Base-by-base conservation (phyloP, 495 filamentous ascomycete genomes). In the Lasiosphaeris hirsuta region DNA sequence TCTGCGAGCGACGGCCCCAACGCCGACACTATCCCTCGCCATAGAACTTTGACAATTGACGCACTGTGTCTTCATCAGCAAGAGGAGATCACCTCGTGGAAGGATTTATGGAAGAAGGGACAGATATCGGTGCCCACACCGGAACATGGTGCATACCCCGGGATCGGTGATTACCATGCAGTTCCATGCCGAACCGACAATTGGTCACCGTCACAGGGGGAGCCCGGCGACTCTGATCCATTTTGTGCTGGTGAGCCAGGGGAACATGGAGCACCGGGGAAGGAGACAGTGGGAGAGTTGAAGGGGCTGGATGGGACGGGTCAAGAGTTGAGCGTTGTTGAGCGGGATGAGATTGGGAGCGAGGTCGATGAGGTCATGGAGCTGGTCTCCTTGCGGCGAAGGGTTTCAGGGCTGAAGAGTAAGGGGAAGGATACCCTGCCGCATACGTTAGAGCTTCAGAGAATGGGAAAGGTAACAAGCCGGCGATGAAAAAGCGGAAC, bases 171-270 rank as follows among this genome's bases (percentile, higher is more conserved):
- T 34, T 0, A 10, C 15, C 10, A 41, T 8, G 10, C 14, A 35
- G 39, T 8, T 13, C 3, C 40, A 37, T 44, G 23, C 42, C 41
- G 39, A 44, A 4, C 7, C 4, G 30, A 2, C 9, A n/a, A 18
- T 11, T n/a, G 23, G 44, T 15, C 13, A 11, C 34, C 44, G 3
- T 9, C n/a, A 4, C 14, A 30, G 7, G 18, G 54, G 8, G 54
- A 49, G 35, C n/a, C 54, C 8, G 44, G 54, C 13, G 43, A 39
- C 40, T 34, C 42, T 49, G 43, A 56, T 37, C 4, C n/a, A n/a
- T 47, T 40, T 40, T 48, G 54, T 56, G 13, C 54, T 36, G 10
- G 19, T 10, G 4, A 7, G 19, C 50, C 8, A 11, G 38, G 14
- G 37, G 38, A 40, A 15, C 39, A 41, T 7, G 7, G 14, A 30